phyloP scores from a whole-genome alignment of 257 asterid species.

The Haberlea rhodopensis region DNA sequence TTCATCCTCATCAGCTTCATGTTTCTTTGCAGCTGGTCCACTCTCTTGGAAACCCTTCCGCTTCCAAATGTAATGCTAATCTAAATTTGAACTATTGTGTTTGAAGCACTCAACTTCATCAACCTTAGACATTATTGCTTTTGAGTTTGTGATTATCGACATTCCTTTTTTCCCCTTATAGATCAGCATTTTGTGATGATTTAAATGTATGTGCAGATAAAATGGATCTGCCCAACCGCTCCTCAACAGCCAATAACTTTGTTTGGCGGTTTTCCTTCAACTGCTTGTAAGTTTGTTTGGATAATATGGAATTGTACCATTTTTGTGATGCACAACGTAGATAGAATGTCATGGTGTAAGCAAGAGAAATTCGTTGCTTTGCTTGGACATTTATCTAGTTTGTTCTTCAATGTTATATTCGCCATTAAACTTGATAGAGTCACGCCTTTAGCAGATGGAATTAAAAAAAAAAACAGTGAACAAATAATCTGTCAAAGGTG shows the following conservation, averaged over 20 bases:
- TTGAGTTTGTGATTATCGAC: not conserved
- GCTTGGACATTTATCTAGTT: not conserved
- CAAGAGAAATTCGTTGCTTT: not conserved
- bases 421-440: not conserved
- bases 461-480: not conserved
- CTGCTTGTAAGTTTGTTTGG: conserved; percentile 65
- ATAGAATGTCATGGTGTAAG: not conserved
- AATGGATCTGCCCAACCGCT: conserved; percentile 95
- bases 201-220: conserved; percentile 53
- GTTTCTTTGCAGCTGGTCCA: conserved; percentile 76
- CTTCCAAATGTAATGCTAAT: conserved; percentile 73
- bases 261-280: conserved; percentile 88
- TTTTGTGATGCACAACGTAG: not conserved
- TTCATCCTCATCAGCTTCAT: conserved; percentile 29
- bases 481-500: not conserved
- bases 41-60: conserved; percentile 81
- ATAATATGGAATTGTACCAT: not conserved
- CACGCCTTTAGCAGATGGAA: not conserved
- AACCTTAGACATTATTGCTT: conserved; percentile 7
- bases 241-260: conserved; percentile 70
- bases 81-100: conserved; percentile 20
- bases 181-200: conserved; percentile 4
- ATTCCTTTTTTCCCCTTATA: not conserved
- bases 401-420: conserved; percentile 12
- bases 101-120: conserved; percentile 6